Conservation (phyloP, 2,329 filamentous ascomycete species). For the Zasmidium cellare region DNA sequence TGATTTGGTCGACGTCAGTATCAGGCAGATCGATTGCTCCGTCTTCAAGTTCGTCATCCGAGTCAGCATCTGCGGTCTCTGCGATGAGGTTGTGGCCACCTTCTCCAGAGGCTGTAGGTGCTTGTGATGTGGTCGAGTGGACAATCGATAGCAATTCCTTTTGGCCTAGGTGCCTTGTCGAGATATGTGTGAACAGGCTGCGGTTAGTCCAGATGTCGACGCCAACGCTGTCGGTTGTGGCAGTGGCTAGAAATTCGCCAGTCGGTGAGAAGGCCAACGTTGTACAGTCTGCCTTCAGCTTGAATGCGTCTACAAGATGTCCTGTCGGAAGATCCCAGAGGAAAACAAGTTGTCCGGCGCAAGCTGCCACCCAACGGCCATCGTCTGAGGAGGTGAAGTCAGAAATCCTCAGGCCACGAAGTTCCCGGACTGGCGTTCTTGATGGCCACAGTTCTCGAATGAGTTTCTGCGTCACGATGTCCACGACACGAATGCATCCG, state of each 20-base stretch:
- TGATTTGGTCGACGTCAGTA: conserved; percentile 52
- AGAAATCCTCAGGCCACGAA: conserved; percentile 26
- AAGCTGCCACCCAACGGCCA: conserved; percentile 88
- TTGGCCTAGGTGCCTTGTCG: conserved; percentile 81
- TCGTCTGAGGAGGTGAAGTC: conserved; percentile 76
- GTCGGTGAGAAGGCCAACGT: conserved; percentile 84
- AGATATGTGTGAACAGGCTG: conserved; percentile 83
- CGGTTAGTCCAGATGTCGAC: conserved; percentile 97
- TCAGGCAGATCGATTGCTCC: conserved; percentile 57
- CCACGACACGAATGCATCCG: conserved; percentile 80
- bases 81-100: conserved; percentile 74
- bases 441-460: conserved; percentile 93
- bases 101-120: conserved; percentile 78
- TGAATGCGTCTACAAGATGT: conserved; percentile 90
- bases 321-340: conserved; percentile 96
- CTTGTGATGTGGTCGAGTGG: conserved; percentile 18
- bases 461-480: conserved; percentile 84
- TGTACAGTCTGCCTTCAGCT: conserved; percentile 74
- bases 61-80: conserved; percentile 66
- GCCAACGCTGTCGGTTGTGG: conserved; percentile 77
- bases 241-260: conserved; percentile 91
- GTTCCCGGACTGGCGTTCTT: conserved; percentile 23
- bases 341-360: conserved; percentile 76
- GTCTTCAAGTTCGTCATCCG: conserved; percentile 48
- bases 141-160: conserved; percentile 66